These are phyloP conservation scores for Aspergillus alliaceus DNA, from an alignment of 2,329 filamentous ascomycete genomes.

Conservation along the genomic window DNA sequence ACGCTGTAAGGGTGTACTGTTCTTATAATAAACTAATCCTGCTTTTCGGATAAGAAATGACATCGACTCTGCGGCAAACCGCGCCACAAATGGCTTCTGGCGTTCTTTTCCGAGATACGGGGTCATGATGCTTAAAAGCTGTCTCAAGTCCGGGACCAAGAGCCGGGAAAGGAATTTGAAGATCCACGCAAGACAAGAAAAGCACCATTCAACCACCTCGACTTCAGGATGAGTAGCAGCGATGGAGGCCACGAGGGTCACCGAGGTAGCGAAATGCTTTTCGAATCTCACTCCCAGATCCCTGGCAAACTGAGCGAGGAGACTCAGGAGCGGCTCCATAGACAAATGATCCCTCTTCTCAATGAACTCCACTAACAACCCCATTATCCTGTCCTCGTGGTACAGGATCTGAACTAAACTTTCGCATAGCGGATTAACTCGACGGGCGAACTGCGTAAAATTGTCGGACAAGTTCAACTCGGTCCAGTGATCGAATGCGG, in stretches of 20 bases:
- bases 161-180: constrained; percentile 96
- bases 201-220: constrained; percentile 97
- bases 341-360: constrained; percentile 74
- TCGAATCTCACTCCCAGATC: constrained; percentile 87
- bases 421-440: constrained; percentile 77
- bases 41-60: constrained; percentile 92
- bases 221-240: constrained; percentile 75
- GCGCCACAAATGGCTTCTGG: constrained; percentile 81
- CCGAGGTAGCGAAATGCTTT: constrained; percentile 75
- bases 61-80: constrained; percentile 92
- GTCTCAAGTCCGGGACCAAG: constrained; percentile 78
- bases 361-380: constrained; percentile 72
- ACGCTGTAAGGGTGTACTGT: constrained; percentile 64
- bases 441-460: constrained; percentile 75
- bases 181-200: constrained; percentile 87
- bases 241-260: constrained; percentile 74
- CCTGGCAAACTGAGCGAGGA: constrained; percentile 93
- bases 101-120: constrained; percentile 79
- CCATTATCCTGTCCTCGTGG: constrained; percentile 83
- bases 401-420: constrained; percentile 90
- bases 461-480: constrained; percentile 85
- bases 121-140: constrained; percentile 79
- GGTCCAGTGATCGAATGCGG: constrained; percentile 80
- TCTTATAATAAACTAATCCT: constrained; percentile 72
- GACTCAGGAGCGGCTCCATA: constrained; percentile 79